A percentile compares a stretch with the other conserved stretches of the same genome.
Evolutionary conservation across 305 asterid species (phyloP).

Genomic region (Fraxinus velutina): DNA sequence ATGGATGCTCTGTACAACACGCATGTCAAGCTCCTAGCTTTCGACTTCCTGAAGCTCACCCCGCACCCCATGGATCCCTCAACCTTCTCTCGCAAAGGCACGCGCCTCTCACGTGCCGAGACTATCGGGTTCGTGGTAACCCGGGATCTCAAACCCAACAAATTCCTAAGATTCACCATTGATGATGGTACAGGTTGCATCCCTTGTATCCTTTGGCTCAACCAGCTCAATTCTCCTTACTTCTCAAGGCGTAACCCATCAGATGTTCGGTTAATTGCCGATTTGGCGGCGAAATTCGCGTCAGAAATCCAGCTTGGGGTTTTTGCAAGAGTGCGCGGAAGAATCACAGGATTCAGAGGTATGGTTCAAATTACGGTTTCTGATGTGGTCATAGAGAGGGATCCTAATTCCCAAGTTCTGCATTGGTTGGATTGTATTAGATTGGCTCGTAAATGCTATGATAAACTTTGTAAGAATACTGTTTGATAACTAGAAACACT

Average conservation of each 20-base stretch:
- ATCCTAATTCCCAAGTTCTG: conserved; percentile 69
- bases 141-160: conserved; percentile 55
- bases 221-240: conserved; percentile 54
- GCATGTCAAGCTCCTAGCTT: conserved; percentile 62
- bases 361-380: conserved; percentile 64
- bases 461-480: conserved; percentile 14
- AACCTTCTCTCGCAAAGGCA: conserved; percentile 43
- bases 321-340: conserved; percentile 73
- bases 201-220: conserved; percentile 74
- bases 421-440: conserved; percentile 76
- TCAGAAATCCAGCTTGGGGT: conserved; percentile 53
- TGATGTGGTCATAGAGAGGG: conserved; percentile 59
- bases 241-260: conserved; percentile 56
- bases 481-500: conserved; percentile 12
- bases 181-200: conserved; percentile 82
- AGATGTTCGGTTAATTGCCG: conserved; percentile 67
- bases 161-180: conserved; percentile 53
- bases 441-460: conserved; percentile 59
- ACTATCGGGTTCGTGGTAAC: conserved; percentile 55
- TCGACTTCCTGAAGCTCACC: conserved; percentile 49
- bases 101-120: conserved; percentile 56
- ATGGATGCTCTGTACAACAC: conserved; percentile 46
- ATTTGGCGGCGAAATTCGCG: conserved; percentile 37
- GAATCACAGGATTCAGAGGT: conserved; percentile 53
- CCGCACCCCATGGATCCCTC: conserved; percentile 32